phyloP scores from a whole-genome alignment of 1,284 basidiomycete species.

The Microstroma glucosiphilum region DNA sequence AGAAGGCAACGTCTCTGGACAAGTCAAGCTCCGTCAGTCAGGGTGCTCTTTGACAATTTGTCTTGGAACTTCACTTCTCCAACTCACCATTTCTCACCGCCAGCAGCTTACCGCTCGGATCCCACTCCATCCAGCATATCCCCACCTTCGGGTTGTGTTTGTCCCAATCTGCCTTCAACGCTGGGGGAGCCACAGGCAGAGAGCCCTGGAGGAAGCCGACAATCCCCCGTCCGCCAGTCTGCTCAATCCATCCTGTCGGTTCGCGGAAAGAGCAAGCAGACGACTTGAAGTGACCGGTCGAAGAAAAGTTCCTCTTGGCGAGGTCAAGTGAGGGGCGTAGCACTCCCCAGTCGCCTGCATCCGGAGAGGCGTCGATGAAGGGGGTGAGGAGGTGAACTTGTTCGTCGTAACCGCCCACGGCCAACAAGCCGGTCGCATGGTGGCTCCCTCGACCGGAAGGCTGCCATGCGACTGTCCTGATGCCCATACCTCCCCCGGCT shows the following conservation, averaged over 20 bases:
- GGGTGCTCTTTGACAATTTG: too few species aligned
- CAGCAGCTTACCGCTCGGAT: not conserved
- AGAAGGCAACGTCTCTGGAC: not conserved
- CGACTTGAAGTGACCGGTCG: not conserved
- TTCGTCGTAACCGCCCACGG: not conserved
- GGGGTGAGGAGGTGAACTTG: not conserved
- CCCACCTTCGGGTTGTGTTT: not conserved
- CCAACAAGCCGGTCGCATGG: not conserved
- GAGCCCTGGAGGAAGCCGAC: not conserved
- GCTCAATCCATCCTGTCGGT: not conserved
- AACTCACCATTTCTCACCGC: not conserved
- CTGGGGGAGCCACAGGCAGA: not conserved
- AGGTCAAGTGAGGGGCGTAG: not conserved
- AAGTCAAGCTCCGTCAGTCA: too few species aligned
- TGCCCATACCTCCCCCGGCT: not conserved
- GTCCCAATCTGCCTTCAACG: slow-evolving; percentile 3
- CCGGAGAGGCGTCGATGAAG: not conserved
- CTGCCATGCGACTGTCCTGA: not conserved
- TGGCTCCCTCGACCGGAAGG: not conserved
- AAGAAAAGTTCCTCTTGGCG: not conserved
- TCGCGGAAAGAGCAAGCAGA: slow-evolving; percentile 3
- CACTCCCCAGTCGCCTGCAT: not conserved
- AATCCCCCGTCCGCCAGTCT: not conserved
- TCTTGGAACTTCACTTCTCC: too few species aligned
- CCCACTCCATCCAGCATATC: not conserved